A percentile compares a stretch with the other conserved stretches of the same genome.
These are phyloP conservation scores for Gossypium ekmanianum DNA, from an alignment of 345 rosid genomes.

Conservation along the genomic window DNA sequence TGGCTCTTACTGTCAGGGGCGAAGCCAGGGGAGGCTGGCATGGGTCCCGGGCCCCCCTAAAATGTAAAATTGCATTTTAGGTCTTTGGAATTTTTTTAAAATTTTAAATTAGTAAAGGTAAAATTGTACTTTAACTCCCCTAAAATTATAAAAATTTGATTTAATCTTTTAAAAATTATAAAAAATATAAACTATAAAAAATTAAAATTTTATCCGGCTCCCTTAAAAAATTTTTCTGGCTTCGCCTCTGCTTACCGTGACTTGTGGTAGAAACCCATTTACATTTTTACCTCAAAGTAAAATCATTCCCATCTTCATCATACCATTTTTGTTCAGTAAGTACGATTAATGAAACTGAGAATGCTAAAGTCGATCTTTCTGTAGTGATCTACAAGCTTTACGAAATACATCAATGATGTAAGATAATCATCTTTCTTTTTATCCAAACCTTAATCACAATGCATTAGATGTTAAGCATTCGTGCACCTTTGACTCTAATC, in stretches of 20 bases:
- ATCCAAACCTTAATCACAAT: slow-evolving; percentile 17
- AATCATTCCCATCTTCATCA: slow-evolving; percentile 28
- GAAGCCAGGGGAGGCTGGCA: no score
- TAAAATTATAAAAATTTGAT: no score
- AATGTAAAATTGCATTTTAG: no score
- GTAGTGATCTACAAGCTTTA: background rate
- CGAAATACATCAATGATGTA: slow-evolving; percentile 13
- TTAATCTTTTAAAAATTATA: no score
- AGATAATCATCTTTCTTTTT: slow-evolving; percentile 10
- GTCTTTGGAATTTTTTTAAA: no score
- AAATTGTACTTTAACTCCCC: no score
- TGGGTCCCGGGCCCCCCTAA: no score
- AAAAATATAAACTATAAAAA: no score
- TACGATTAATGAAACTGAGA: slow-evolving; percentile 1
- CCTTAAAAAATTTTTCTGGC: no score
- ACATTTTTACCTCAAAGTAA: background rate
- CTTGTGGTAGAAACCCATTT: background rate
- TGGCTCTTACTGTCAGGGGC: slow-evolving; percentile 3
- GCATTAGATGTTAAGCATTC: slow-evolving; percentile 28
- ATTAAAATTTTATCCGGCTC: no score
- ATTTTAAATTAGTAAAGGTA: no score
- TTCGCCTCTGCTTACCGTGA: background rate
- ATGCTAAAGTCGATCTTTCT: background rate
- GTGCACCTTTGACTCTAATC: background rate
- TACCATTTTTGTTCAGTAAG: slow-evolving; percentile 13